phyloP scores from a whole-genome alignment of 2,329 filamentous ascomycete species.

The Nothophaeocryptopus gaeumannii region DNA sequence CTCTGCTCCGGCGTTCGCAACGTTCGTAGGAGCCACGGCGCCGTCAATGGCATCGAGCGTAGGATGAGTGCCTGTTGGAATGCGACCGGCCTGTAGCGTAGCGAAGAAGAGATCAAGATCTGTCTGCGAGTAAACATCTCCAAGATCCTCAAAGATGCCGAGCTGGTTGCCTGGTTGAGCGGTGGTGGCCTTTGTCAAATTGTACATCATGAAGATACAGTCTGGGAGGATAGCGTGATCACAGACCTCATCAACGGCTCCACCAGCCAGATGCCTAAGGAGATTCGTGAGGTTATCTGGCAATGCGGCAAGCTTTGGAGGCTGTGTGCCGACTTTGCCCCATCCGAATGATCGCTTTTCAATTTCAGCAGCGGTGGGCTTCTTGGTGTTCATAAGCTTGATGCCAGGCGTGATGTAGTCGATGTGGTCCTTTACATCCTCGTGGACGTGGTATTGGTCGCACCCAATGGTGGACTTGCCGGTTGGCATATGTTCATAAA shows the following conservation, averaged over 20 bases:
- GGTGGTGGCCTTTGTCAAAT: constrained; percentile 41
- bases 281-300: constrained; percentile 10
- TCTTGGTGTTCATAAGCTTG: constrained; percentile 38
- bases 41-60: constrained; percentile 25
- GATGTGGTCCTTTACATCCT: constrained; percentile 47
- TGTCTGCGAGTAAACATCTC: constrained; percentile 45
- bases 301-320: constrained; percentile 16
- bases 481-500: constrained; percentile 57
- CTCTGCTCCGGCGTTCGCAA: constrained; percentile 49
- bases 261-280: background rate
- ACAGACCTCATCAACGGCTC: constrained; percentile 16
- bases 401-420: constrained; percentile 58
- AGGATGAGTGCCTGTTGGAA: constrained; percentile 27
- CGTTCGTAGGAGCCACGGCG: constrained; percentile 33
- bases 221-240: constrained; percentile 37
- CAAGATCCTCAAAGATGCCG: constrained; percentile 44
- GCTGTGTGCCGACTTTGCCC: constrained; percentile 14
- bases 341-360: constrained; percentile 21
- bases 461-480: constrained; percentile 43
- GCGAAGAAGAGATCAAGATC: constrained; percentile 51
- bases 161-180: constrained; percentile 44
- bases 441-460: constrained; percentile 46
- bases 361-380: constrained; percentile 7
- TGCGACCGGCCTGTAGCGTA: constrained; percentile 24
- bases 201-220: constrained; percentile 45